Conservation (phyloP, 2,329 filamentous ascomycete species). For the Elsinoe australis region DNA sequence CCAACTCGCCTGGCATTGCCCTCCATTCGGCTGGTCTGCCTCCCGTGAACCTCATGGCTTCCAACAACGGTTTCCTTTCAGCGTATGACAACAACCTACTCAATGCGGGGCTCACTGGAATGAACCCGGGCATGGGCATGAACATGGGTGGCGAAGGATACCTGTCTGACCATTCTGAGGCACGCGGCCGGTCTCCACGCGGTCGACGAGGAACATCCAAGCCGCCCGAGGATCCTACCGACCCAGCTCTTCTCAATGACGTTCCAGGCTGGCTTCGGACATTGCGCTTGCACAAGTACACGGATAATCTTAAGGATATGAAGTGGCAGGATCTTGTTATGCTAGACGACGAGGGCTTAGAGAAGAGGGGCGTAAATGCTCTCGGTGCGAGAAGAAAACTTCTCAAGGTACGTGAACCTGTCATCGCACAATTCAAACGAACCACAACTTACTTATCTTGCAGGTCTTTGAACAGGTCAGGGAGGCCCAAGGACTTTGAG, state of each 20-base stretch:
- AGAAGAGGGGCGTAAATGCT: conserved; percentile 89
- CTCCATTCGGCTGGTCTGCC: conserved; percentile 53
- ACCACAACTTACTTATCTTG: too few species aligned
- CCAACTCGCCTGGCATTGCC: conserved; percentile 78
- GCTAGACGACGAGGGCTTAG: conserved; percentile 85
- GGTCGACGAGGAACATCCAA: conserved; percentile 91
- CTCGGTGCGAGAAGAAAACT: conserved; percentile 93
- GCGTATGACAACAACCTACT: conserved; percentile 76
- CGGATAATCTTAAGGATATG: conserved; percentile 93
- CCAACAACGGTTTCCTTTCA: conserved; percentile 88
- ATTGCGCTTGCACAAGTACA: conserved; percentile 95
- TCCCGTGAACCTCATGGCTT: conserved; percentile 69
- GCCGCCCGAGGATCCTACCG: conserved; percentile 94
- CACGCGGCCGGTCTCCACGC: conserved; percentile 81
- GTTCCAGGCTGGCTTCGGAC: conserved; percentile 95
- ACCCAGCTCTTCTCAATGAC: conserved; percentile 80
- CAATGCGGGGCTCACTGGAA: conserved; percentile 60
- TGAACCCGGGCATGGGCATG: conserved; percentile 64
- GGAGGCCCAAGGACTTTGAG: conserved; percentile 48
- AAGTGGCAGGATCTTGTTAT: conserved; percentile 91
- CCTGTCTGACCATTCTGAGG: conserved; percentile 85
- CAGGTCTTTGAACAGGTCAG: conserved; percentile 92
- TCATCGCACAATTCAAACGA: too few species aligned
- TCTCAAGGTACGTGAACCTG: conserved; percentile 62
- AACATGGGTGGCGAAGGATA: conserved; percentile 64